A percentile compares a stretch with the other conserved stretches of the same genome.
Evolutionary conservation across 768 basidiomycete species (phyloP).

Genomic region (Mycena pura): DNA sequence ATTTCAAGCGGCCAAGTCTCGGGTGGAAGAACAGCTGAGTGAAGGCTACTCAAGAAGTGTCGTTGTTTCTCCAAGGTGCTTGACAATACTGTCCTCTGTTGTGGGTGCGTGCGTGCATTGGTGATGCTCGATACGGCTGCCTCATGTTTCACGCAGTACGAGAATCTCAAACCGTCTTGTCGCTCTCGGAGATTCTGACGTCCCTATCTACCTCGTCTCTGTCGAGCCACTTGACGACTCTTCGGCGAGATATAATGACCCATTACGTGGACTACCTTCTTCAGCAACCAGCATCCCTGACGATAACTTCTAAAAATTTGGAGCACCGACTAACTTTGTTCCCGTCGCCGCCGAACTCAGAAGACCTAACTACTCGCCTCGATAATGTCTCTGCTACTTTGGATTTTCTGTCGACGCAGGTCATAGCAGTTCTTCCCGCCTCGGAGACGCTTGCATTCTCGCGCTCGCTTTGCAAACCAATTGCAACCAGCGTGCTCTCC

Average conservation of each 20-base stretch:
- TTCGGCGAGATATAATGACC: conserved; percentile 68
- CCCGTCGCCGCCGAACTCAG: conserved; percentile 50
- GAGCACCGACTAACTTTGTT: conserved; percentile 57
- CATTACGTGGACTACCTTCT: conserved; percentile 68
- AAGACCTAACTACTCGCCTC: conserved; percentile 50
- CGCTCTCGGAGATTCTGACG: conserved; percentile 60
- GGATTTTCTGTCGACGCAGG: conserved; percentile 63
- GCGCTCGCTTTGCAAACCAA: conserved; percentile 64
- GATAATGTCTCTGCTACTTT: conserved; percentile 62
- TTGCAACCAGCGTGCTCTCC: conserved; percentile 66
- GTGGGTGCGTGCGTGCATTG: conserved; percentile 43
- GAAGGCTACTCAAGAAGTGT: conserved; percentile 72
- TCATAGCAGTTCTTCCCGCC: conserved; percentile 64
- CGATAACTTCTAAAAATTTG: conserved; percentile 41
- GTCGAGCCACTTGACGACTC: conserved; percentile 58
- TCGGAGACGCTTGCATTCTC: conserved; percentile 54
- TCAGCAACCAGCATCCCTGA: conserved; percentile 55
- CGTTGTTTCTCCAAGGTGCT: conserved; percentile 52
- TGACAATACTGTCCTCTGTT: conserved; percentile 60
- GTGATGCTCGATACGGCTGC: not conserved
- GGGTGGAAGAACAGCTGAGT: conserved; percentile 73
- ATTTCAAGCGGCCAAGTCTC: conserved; percentile 60
- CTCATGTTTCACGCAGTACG: conserved; percentile 51
- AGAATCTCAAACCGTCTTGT: conserved; percentile 56
- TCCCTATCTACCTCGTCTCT: conserved; percentile 65